These are phyloP conservation scores for Phoma sp. DNA, from an alignment of 2,329 filamentous ascomycete species.

Conservation along the genomic window DNA sequence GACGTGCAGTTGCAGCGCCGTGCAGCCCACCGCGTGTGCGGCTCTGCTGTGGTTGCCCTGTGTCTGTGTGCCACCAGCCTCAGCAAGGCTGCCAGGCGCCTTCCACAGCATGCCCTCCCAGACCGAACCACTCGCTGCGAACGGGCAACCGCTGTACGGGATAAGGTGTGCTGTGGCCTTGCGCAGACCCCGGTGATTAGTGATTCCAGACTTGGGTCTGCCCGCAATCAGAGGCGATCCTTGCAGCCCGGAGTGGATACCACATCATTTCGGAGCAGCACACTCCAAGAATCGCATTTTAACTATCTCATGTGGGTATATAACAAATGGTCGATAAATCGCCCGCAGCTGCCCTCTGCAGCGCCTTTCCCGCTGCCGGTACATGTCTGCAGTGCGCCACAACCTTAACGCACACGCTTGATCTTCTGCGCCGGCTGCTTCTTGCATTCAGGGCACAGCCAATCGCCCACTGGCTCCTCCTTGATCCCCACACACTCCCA, in stretches of 20 bases:
- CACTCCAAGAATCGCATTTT: not conserved
- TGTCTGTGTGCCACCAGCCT: not conserved
- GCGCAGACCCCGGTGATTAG: not conserved
- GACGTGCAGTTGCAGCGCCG: not conserved
- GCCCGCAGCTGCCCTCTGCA: not conserved
- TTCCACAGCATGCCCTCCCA: too few species aligned
- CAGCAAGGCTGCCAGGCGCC: not conserved
- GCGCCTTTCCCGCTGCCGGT: not conserved
- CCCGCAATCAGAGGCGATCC: slow-evolving; percentile 11
- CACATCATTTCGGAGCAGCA: slow-evolving; percentile 1
- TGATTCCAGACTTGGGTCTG: slow-evolving; percentile 10
- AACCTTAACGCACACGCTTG: slow-evolving; percentile 44
- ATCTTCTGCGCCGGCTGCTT: slow-evolving; percentile 50
- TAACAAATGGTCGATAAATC: not conserved
- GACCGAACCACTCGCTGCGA: not conserved
- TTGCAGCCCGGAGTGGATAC: slow-evolving; percentile 10
- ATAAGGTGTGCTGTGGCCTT: not conserved
- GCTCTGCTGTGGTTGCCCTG: not conserved
- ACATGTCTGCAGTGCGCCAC: slow-evolving; percentile 9
- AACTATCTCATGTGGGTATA: slow-evolving; percentile 15
- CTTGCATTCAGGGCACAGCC: slow-evolving; percentile 55
- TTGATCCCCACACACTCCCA: slow-evolving; percentile 66
- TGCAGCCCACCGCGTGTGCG: not conserved
- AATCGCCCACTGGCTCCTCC: slow-evolving; percentile 57
- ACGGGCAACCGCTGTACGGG: not conserved